A percentile compares a stretch with the other conserved stretches of the same genome.
These are phyloP conservation scores for Penicillium sclerotiorum DNA, from an alignment of 2,329 filamentous ascomycete genomes.

Conservation along the genomic window DNA sequence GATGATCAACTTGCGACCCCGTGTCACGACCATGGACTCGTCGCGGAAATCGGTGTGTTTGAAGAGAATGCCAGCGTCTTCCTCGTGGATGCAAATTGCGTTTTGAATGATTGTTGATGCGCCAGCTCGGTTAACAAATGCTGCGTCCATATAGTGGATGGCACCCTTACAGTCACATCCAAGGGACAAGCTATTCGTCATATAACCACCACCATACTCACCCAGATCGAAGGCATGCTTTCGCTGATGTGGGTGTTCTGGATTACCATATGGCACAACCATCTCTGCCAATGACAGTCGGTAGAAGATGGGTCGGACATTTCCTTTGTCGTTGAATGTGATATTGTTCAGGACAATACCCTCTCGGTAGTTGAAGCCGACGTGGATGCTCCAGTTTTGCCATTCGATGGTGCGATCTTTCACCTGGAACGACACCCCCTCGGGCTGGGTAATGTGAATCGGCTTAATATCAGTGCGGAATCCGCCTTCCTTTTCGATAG, in stretches of 20 bases:
- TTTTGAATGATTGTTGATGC: slow-evolving; percentile 84
- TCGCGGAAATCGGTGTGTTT: slow-evolving; percentile 95
- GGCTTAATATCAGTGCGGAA: slow-evolving; percentile 81
- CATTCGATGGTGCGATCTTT: slow-evolving; percentile 75
- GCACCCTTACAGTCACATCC: slow-evolving; percentile 54
- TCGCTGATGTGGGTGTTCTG: slow-evolving; percentile 52
- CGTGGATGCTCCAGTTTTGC: slow-evolving; percentile 93
- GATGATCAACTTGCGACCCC: slow-evolving; percentile 81
- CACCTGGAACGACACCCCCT: slow-evolving; percentile 83
- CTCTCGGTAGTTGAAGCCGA: slow-evolving; percentile 94
- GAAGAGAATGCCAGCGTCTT: slow-evolving; percentile 88
- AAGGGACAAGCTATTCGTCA: slow-evolving; percentile 51
- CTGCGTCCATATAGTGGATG: slow-evolving; percentile 88
- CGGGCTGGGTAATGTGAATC: slow-evolving; percentile 83
- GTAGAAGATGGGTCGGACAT: slow-evolving; percentile 79
- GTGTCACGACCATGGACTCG: slow-evolving; percentile 81
- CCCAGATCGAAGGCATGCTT: slow-evolving; percentile 53
- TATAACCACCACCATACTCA: slow-evolving; percentile 52
- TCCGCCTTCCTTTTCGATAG: slow-evolving; percentile 72
- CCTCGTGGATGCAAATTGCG: slow-evolving; percentile 92
- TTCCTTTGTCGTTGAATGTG: slow-evolving; percentile 82
- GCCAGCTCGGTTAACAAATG: slow-evolving; percentile 78
- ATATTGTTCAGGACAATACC: slow-evolving; percentile 90
- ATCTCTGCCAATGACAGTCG: slow-evolving; percentile 87
- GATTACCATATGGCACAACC: slow-evolving; percentile 74